phyloP scores from a whole-genome alignment of 169 alveolate species.

The Babesia sp. region DNA sequence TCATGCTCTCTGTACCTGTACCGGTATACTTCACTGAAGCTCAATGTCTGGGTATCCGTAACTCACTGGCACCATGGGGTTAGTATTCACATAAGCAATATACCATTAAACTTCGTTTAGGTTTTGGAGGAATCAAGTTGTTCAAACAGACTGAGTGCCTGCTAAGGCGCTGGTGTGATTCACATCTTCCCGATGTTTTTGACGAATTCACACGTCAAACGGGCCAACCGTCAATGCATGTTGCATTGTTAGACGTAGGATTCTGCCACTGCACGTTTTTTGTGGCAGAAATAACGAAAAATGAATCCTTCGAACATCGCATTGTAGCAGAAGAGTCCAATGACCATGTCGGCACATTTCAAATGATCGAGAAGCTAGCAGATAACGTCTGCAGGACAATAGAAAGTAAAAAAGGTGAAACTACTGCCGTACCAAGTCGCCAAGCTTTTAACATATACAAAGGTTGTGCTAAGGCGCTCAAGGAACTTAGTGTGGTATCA shows the following conservation, averaged over 20 bases:
- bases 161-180: slow-evolving; percentile 47
- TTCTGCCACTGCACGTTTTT: slow-evolving; percentile 55
- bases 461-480: slow-evolving; percentile 56
- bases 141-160: slow-evolving; percentile 55
- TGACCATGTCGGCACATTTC: slow-evolving; percentile 56
- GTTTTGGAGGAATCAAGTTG: slow-evolving; percentile 12
- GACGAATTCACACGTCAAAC: slow-evolving; percentile 8
- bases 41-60: neutral
- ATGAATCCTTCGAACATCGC: slow-evolving; percentile 4
- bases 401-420: neutral
- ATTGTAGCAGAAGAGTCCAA: slow-evolving; percentile 44
- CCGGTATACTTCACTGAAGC: slow-evolving; percentile 47
- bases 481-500: slow-evolving; percentile 54
- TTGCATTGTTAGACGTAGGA: slow-evolving; percentile 67
- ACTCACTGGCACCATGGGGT: slow-evolving; percentile 32
- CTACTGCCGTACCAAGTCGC: slow-evolving; percentile 31
- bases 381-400: slow-evolving; percentile 20
- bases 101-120: neutral
- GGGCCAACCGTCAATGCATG: slow-evolving; percentile 13
- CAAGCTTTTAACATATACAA: slow-evolving; percentile 48
- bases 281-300: slow-evolving; percentile 45
- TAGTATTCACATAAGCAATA: neutral
- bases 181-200: slow-evolving; percentile 59
- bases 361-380: slow-evolving; percentile 39
- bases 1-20: slow-evolving; percentile 18